Evolutionary conservation across 169 alveolate species (phyloP), one percentile per base, ranked within the genome.

Genomic region (Neospora caninum): DNA sequence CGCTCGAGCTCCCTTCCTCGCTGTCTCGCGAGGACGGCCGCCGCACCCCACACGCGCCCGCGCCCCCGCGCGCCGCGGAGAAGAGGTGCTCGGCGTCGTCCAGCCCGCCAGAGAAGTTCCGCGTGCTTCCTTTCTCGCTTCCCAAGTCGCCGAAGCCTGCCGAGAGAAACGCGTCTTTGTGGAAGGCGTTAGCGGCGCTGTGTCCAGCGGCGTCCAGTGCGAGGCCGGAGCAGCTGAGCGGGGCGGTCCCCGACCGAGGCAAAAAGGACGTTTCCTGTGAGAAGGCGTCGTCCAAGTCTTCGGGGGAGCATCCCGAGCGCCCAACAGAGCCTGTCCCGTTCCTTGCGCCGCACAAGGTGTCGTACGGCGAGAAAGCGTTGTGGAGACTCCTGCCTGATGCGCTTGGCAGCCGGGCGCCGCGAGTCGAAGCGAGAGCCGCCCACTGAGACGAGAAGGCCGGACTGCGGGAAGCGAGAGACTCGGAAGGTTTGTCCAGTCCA

Each of bases 1-100:
- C 73, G 31, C 73, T 64, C 34, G 73, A 64, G 73, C 34, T 64
- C n/a, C 73, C 73, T 64, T 64, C 73, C 73, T 64, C 73, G 73
- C 73, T 64, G 73, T 64, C 73, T 6, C 73, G 16, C 73, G 73
- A 64, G 25, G 73, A 64, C 31, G 73, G 73, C 73, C 73, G 73
- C 7, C 73, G 73, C 34, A 6, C 73, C 31, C 73, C 73, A 29
- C 34, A n/a, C n/a, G n/a, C 73, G 34, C 73, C 16, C n/a, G 31
- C 25, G 31, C 73, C 73, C 31, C 73, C 34, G n/a, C 34, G 31
- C 73, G n/a, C n/a, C 16, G 73, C 16, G 31, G 73, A 22, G 31
- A 64, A 64, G 31, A 64, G 31, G n/a, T 13, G 73, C 16, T 16
- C 73, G 4, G 73, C 31, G 73, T 64, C 73, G 31, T 64, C 73